Percentiles rank a stretch among this genome's conserved stretches.
Conservation (phyloP, 331 rosid species). For the Malus hybrid region DNA sequence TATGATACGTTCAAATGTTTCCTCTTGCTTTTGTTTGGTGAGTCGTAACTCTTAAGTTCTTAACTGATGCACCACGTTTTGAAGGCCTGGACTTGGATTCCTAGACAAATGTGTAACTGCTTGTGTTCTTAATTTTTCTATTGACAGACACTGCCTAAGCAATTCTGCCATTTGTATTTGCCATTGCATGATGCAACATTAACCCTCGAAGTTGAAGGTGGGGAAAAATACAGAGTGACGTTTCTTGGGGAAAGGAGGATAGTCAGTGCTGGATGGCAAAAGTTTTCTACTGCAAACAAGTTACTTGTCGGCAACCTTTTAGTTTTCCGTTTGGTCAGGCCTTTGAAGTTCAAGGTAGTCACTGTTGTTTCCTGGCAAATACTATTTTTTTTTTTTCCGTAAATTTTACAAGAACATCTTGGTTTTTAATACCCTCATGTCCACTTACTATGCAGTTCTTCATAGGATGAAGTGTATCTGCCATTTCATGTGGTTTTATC, state of each 20-base stretch:
- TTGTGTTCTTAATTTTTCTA: not conserved
- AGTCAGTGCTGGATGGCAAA: conserved; percentile 3
- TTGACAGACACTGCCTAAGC: not conserved
- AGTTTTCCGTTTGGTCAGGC: conserved; percentile 1
- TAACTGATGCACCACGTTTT: not conserved
- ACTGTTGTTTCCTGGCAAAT: not conserved
- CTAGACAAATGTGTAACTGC: not conserved
- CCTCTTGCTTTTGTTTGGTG: not conserved
- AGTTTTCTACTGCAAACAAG: not conserved
- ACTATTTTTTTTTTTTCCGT: not conserved
- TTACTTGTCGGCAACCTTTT: not conserved
- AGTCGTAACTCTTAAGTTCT: not conserved
- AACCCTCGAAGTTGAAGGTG: not conserved
- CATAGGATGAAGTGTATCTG: not conserved
- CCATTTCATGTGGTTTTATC: not conserved
- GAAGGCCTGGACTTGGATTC: not conserved
- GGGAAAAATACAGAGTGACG: not conserved
- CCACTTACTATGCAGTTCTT: not conserved
- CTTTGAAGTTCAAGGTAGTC: not conserved
- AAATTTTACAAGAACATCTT: not conserved
- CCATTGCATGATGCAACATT: not conserved
- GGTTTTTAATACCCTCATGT: not conserved
- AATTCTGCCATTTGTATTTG: not conserved
- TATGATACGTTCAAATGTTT: conserved; percentile 3
- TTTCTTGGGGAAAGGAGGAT: not conserved